Evolutionary conservation across 2,329 filamentous ascomycete genomes (phyloP).

Genomic region (Xylariaceae sp.): DNA sequence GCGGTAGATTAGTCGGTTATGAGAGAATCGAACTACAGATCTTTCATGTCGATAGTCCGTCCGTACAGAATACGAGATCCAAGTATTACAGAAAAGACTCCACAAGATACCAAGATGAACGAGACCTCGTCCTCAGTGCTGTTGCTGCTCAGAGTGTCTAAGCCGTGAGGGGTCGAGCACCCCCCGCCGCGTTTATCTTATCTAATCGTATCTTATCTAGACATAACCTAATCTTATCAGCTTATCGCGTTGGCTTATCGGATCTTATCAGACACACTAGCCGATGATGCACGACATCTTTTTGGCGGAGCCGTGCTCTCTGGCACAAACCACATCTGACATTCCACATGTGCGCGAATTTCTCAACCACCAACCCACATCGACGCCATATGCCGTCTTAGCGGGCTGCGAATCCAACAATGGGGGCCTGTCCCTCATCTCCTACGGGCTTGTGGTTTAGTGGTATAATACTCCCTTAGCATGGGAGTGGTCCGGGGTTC

Average conservation of each 20-base stretch:
- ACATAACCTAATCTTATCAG: background rate
- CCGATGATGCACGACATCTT: background rate
- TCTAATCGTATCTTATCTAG: too few relatives aligned
- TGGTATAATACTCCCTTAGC: slow-evolving; percentile 26
- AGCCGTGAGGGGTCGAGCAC: background rate
- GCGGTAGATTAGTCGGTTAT: too few relatives aligned
- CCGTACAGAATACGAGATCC: too few relatives aligned
- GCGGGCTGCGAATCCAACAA: background rate
- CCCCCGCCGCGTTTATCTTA: background rate
- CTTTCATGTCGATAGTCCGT: too few relatives aligned
- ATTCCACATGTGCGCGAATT: background rate
- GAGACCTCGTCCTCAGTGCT: background rate
- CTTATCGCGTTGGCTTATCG: background rate
- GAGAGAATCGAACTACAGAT: too few relatives aligned
- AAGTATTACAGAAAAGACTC: too few relatives aligned
- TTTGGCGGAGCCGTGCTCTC: background rate
- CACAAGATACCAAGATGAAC: too few relatives aligned
- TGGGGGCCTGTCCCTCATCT: background rate
- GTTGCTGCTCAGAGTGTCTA: background rate
- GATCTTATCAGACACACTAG: background rate
- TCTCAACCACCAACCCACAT: background rate
- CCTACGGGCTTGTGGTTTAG: slow-evolving; percentile 23
- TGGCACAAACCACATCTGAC: background rate
- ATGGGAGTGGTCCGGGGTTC: slow-evolving; percentile 27
- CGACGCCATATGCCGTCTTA: background rate